Conservation (phyloP, 352 stramenopile genomes). For the Phytophthora pistaciae region DNA sequence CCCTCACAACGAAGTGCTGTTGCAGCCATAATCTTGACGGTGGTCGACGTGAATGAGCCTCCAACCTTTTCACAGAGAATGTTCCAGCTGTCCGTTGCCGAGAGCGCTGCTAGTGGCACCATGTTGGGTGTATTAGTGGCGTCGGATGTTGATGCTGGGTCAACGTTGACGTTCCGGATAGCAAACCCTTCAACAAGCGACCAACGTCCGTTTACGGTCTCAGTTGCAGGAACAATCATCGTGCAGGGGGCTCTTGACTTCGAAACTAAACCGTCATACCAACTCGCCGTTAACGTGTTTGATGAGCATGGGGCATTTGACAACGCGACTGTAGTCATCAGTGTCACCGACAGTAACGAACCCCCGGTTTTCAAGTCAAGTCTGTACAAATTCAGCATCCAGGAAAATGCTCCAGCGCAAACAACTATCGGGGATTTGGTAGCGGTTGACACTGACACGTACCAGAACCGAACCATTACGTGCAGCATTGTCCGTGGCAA, state of each 20-base stretch:
- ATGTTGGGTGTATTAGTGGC: slow-evolving; percentile 23
- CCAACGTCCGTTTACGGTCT: slow-evolving; percentile 26
- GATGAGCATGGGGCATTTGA: slow-evolving; percentile 27
- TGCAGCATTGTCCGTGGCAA: slow-evolving; percentile 60
- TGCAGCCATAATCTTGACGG: slow-evolving; percentile 3
- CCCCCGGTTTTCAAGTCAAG: slow-evolving; percentile 44
- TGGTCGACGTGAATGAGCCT: slow-evolving; percentile 31
- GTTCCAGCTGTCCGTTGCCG: slow-evolving; percentile 29
- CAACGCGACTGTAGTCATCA: slow-evolving; percentile 36
- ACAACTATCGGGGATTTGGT: slow-evolving; percentile 39
- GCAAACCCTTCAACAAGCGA: slow-evolving; percentile 1
- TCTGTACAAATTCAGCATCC: slow-evolving; percentile 42
- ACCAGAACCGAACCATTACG: slow-evolving; percentile 60
- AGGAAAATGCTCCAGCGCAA: slow-evolving; percentile 49
- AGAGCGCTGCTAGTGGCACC: slow-evolving; percentile 8
- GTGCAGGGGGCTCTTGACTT: slow-evolving; percentile 20
- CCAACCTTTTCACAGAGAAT: slow-evolving; percentile 17
- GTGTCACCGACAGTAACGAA: slow-evolving; percentile 57
- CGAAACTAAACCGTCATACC: slow-evolving; percentile 29
- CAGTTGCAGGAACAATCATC: slow-evolving; percentile 14
- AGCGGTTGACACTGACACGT: slow-evolving; percentile 51
- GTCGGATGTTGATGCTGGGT: slow-evolving; percentile 17
- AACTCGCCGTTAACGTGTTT: slow-evolving; percentile 16
- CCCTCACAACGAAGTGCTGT: background rate
- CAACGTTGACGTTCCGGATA: slow-evolving; percentile 19